phyloP scores from a whole-genome alignment of 1,139 yeast species.

The Sugiyamaella sp. region DNA sequence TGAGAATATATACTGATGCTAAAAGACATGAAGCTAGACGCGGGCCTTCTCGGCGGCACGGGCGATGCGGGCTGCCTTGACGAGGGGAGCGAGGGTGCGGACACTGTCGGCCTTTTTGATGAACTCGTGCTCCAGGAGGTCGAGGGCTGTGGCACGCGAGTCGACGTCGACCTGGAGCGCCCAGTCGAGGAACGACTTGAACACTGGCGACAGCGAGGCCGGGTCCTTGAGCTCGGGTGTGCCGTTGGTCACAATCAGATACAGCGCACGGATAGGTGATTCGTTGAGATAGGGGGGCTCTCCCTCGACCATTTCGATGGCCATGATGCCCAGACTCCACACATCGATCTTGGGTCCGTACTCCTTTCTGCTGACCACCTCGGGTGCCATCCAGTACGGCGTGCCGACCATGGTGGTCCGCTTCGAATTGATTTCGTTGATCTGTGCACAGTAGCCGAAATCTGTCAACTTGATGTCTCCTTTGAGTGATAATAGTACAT shows the following conservation, averaged over 20 bases:
- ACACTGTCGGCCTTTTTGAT: conserved; percentile 74
- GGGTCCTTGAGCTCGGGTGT: conserved; percentile 93
- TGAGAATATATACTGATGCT: conserved; percentile 10
- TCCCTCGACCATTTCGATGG: conserved; percentile 98
- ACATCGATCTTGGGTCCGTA: conserved; percentile 97
- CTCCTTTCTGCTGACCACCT: conserved; percentile 89
- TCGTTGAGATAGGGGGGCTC: conserved; percentile 98
- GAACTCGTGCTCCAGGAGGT: conserved; percentile 72
- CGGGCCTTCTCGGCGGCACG: conserved; percentile 44
- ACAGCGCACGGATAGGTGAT: conserved; percentile 88
- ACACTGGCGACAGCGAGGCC: conserved; percentile 67
- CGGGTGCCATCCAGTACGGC: conserved; percentile 99
- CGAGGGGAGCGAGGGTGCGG: conserved; percentile 80
- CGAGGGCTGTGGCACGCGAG: conserved; percentile 78
- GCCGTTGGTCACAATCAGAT: conserved; percentile 93
- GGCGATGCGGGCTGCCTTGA: conserved; percentile 82
- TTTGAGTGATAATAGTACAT: conserved; percentile 74
- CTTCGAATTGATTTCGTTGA: conserved; percentile 80
- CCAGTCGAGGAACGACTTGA: conserved; percentile 73
- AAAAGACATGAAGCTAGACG: conserved; percentile 13
- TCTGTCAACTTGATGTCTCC: conserved; percentile 86
- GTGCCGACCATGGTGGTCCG: conserved; percentile 99
- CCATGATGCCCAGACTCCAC: conserved; percentile 98
- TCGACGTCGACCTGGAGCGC: conserved; percentile 86
- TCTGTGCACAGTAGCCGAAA: conserved; percentile 91